These are phyloP conservation scores for Sanghuangporus baumii DNA, from an alignment of 1,284 basidiomycete genomes.

Conservation along the genomic window DNA sequence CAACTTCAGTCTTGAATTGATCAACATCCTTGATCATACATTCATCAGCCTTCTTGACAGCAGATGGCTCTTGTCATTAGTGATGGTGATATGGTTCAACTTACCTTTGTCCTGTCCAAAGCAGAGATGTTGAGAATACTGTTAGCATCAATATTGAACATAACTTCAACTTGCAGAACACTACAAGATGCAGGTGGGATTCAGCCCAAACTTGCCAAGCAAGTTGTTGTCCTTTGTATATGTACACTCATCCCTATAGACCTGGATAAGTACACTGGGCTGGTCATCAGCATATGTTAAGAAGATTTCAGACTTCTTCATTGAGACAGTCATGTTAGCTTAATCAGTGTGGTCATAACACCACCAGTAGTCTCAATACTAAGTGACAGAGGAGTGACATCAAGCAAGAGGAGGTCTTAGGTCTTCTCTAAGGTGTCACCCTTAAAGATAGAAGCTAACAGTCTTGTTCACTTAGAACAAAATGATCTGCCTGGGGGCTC, in stretches of 20 bases:
- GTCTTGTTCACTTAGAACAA: too few relatives aligned
- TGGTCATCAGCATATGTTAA: constrained; percentile 99
- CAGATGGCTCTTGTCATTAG: constrained; percentile 97
- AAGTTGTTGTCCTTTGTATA: constrained; percentile 99
- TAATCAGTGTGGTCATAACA: too few relatives aligned
- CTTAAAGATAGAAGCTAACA: too few relatives aligned
- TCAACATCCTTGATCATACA: constrained; percentile 25
- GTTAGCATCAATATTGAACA: constrained; percentile 98
- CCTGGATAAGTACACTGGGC: constrained; percentile 97
- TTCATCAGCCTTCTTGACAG: constrained; percentile 67
- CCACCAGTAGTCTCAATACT: too few relatives aligned
- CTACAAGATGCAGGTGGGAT: constrained; percentile 98
- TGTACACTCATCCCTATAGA: constrained; percentile 98
- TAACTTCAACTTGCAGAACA: constrained; percentile 96
- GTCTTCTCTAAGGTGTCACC: too few relatives aligned
- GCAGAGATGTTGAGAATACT: constrained; percentile 97
- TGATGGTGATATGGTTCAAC: constrained; percentile 94
- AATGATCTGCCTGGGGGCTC: too few relatives aligned
- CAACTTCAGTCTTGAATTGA: constrained; percentile 90
- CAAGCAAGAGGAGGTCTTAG: too few relatives aligned
- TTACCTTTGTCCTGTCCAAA: constrained; percentile 98
- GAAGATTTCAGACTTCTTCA: constrained; percentile 99
- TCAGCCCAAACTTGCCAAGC: constrained; percentile 98
- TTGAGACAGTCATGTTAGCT: constrained; percentile 98
- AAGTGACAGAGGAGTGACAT: too few relatives aligned